These are phyloP conservation scores for Collybiopsis luxurians DNA, from an alignment of 768 basidiomycete species.

Conservation along the genomic window DNA sequence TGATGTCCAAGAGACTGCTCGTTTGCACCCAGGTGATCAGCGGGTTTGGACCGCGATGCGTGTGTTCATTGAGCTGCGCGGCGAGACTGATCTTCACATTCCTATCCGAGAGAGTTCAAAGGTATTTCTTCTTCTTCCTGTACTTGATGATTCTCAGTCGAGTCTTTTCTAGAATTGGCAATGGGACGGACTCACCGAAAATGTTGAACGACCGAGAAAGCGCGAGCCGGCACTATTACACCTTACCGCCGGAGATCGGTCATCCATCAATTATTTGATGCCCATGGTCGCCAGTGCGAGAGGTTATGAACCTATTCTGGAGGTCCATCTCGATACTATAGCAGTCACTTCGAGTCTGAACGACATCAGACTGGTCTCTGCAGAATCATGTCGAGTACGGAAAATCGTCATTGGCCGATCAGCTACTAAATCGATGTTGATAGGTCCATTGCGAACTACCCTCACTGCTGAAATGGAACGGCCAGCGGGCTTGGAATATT, in stretches of 20 bases:
- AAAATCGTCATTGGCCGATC: slow-evolving; percentile 1
- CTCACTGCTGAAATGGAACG: slow-evolving; percentile 81
- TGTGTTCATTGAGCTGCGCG: slow-evolving; percentile 77
- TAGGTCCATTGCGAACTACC: slow-evolving; percentile 76
- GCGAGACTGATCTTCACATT: slow-evolving; percentile 74
- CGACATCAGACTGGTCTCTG: slow-evolving; percentile 72
- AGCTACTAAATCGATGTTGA: neutral
- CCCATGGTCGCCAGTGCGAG: slow-evolving; percentile 71
- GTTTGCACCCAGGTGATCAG: slow-evolving; percentile 71
- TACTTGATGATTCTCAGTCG: neutral
- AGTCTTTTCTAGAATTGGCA: slow-evolving; percentile 72
- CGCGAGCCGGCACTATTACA: slow-evolving; percentile 74
- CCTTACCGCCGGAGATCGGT: slow-evolving; percentile 72
- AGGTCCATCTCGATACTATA: slow-evolving; percentile 81
- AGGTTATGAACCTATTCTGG: slow-evolving; percentile 79
- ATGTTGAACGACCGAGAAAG: slow-evolving; percentile 48
- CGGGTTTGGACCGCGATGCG: slow-evolving; percentile 83
- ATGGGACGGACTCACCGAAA: slow-evolving; percentile 66
- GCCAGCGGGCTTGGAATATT: slow-evolving; percentile 74
- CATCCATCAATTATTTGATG: slow-evolving; percentile 81
- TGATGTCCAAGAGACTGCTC: slow-evolving; percentile 51
- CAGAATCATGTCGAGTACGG: slow-evolving; percentile 76
- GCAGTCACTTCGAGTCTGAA: slow-evolving; percentile 83
- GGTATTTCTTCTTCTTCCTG: slow-evolving; percentile 31
- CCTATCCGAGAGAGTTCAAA: slow-evolving; percentile 93